A percentile compares a stretch with the other conserved stretches of the same genome.
Evolutionary conservation across 306 rosid genomes (phyloP).

Genomic region (Parietaria judaica): DNA sequence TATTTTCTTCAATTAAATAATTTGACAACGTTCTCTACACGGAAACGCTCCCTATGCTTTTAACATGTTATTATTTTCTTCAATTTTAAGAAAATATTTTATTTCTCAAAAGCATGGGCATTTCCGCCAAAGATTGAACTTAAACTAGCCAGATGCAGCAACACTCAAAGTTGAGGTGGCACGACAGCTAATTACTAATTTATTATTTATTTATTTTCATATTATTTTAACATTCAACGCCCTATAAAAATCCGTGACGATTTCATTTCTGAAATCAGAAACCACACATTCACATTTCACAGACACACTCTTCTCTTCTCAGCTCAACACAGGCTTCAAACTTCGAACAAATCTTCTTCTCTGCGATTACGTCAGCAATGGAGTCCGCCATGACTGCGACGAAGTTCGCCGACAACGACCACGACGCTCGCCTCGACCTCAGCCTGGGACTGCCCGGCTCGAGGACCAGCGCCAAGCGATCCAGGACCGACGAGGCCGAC

Average conservation of each 20-base stretch:
- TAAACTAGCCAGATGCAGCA: no score
- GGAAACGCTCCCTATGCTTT: no score
- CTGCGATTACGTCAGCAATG: not conserved
- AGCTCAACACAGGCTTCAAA: not conserved
- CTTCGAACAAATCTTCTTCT: not conserved
- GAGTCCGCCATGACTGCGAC: conserved; percentile 25
- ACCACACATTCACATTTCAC: not conserved
- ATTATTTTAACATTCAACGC: not conserved
- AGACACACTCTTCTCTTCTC: not conserved
- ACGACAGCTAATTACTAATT: no score
- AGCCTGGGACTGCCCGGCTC: conserved; percentile 60
- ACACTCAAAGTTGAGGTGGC: no score
- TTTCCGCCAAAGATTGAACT: no score
- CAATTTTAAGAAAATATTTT: no score
- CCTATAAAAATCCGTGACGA: conserved; percentile 29
- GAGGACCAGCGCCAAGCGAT: conserved; percentile 42
- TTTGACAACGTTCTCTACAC: no score
- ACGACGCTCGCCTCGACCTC: conserved; percentile 46
- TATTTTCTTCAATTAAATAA: no score
- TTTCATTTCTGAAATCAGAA: conserved; percentile 1
- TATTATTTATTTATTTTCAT: no score
- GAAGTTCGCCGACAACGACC: conserved; percentile 21
- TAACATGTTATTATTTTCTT: no score
- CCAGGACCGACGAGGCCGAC: conserved; percentile 23
- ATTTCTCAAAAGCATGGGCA: no score